Evolutionary conservation across 139 green algal species (phyloP).

Genomic region (Chlamydomonas sphaeroides): DNA sequence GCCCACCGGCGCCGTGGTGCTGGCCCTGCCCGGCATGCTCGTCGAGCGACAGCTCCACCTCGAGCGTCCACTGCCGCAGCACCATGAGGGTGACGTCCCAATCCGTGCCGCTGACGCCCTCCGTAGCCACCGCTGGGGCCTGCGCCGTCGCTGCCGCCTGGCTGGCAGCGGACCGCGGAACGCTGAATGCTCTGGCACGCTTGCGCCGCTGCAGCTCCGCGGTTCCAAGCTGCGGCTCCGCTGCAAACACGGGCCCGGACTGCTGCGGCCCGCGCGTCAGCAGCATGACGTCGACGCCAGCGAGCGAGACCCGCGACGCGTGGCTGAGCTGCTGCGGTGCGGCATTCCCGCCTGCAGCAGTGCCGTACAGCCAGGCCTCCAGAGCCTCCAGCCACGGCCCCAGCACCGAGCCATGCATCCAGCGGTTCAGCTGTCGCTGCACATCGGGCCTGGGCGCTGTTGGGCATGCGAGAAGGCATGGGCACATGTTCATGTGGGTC

Average conservation of each 20-base stretch:
- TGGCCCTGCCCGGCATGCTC: not conserved
- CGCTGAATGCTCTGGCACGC: too few species aligned
- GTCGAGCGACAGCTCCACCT: slow-evolving; percentile 17
- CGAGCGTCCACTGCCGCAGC: slow-evolving; percentile 42
- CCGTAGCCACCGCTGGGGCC: too few species aligned
- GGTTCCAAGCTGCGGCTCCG: not conserved
- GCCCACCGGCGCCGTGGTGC: not conserved
- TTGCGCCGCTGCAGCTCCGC: not conserved
- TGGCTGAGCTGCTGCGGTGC: too few species aligned
- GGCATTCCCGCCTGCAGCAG: too few species aligned
- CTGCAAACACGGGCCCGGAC: not conserved
- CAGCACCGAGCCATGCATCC: too few species aligned
- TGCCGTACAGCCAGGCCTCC: not conserved
- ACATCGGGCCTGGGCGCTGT: too few species aligned
- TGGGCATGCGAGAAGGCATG: too few species aligned
- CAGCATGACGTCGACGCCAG: slow-evolving; percentile 4
- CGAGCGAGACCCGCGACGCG: not conserved
- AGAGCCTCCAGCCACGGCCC: not conserved
- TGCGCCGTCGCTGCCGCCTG: too few species aligned
- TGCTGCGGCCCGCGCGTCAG: not conserved
- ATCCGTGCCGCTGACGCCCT: too few species aligned
- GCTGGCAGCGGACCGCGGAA: too few species aligned
- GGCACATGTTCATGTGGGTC: too few species aligned
- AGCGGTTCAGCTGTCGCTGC: too few species aligned
- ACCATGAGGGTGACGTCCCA: slow-evolving; percentile 26